Base-by-base conservation (phyloP, 495 filamentous ascomycete genomes). In the Aspergillus homomorphus region DNA sequence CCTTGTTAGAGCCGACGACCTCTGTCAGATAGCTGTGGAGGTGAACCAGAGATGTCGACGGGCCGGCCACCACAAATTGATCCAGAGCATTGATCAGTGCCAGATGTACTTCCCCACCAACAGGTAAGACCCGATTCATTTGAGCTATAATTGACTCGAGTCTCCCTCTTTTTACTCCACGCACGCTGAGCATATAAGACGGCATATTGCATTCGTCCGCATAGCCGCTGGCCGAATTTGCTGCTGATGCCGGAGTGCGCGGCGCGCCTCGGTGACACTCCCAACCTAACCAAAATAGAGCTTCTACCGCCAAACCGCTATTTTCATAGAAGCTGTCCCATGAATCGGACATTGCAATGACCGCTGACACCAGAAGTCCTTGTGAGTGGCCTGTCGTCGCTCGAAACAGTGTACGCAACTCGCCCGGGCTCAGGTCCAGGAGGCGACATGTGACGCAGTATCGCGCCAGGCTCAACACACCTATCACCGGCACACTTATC, bases 341-440 rank as follows among this genome's bases (percentile, higher is more conserved):
- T 1, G 65, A 66, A 22, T 65, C 58, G 0, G 70, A 69, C 1
- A 56, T 45, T 7, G 72, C 61, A 14, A 73, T 61, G 15, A 44
- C 66, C 26, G 64, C 61, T 9, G 72, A 62, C 5, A 62, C 58
- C 9, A 74, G 16, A 8, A 73, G 53, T 10, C 68, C 69, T 42
- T 73, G 72, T 19, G 69, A 72, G 49, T 75, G 72, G 2, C 72
- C 72, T 1, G 71, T 69, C 14, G 62, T 63, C 4, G 62, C 66
- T 12, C 51, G 24, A 10, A 75, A 56, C 9, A 61, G 22, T 6
- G 58, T 53, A n/a, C 61, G 55, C 42, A 76, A 30, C 42, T 63
- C 64, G 3, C 66, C 70, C 0, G 71, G 73, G 7, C 38, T 56
- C 4, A 58, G 53, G 3, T 61, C 60, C 38, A 72, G 43, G 10